These are phyloP conservation scores for Chlorella sp. DNA, from an alignment of 139 green algal species.

Conservation along the genomic window DNA sequence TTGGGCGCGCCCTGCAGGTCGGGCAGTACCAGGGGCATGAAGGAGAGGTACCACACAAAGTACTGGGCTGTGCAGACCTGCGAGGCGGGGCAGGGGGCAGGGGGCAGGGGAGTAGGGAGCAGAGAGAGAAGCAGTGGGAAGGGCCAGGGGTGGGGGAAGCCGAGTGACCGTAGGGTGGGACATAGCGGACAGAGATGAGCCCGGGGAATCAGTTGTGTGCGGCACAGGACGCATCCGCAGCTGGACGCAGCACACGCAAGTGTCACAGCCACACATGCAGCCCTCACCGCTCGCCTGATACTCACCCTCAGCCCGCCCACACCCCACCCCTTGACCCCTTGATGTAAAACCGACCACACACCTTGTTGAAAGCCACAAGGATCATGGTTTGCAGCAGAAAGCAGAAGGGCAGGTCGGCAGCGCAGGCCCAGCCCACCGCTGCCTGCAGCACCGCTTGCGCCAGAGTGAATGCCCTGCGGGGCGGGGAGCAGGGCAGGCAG, in stretches of 20 bases:
- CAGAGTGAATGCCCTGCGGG: conserved; percentile 8
- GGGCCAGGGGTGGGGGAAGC: background rate
- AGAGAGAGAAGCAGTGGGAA: background rate
- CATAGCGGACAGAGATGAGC: background rate
- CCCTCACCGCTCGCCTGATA: too few species aligned
- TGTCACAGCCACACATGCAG: background rate
- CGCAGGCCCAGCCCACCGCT: conserved; percentile 20
- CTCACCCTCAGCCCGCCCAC: background rate
- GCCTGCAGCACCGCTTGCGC: conserved; percentile 12
- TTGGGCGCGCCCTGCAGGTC: conserved; percentile 28
- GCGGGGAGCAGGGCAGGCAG: background rate
- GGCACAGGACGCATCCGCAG: background rate
- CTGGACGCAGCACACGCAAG: background rate
- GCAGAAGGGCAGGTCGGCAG: conserved; percentile 39
- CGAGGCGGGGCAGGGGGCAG: background rate
- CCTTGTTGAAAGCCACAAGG: conserved; percentile 96
- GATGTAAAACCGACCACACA: conserved; percentile 3
- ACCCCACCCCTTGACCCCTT: too few species aligned
- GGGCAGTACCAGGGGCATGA: conserved; percentile 82
- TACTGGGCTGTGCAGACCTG: conserved; percentile 90
- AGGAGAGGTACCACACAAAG: conserved; percentile 96
- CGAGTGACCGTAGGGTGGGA: background rate
- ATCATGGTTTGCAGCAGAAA: conserved; percentile 79
- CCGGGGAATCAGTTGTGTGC: background rate
- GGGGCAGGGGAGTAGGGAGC: background rate